Evolutionary conservation across 805 yeast species (phyloP), one percentile per base, ranked within the genome.

Genomic region (Suhomyces faveliae): DNA sequence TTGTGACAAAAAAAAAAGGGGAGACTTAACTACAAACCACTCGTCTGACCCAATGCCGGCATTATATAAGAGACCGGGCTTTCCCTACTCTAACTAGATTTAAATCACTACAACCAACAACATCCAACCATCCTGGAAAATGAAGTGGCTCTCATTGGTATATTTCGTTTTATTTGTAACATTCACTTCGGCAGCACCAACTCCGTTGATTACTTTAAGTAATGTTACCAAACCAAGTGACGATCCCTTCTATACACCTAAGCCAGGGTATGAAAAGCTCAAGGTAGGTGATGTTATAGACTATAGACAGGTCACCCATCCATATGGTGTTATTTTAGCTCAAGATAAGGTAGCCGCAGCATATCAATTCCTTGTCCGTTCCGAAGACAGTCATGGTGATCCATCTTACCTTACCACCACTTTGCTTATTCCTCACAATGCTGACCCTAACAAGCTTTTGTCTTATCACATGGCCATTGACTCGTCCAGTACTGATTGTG

Each of bases 381-480:
- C 54, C 2, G 42, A 39, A 5, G 70, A 65, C 41, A 43, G 62
- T 9, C 51, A 50, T 43, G 69, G 68, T 2, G 53, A 61, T 17
- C 58, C 69, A 5, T 51, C 51, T 8, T 65, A 61, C 2, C 50
- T 61, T 13, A 61, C 60, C 1, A 49, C 68, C 21, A 65, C 70
- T 1, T 42, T 67, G 6, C 53, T 67, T 19, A 60, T 62, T 50
- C 72, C 72, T 6, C 55, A 45, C 43, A 64, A 65, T 45, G 60
- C 66, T 4, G 60, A 64, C 50, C 52, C 61, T 3, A 33, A 53
- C 17, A 62, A 63, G 46, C 47, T 67, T 13, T 47, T 65, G 5
- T 57, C 64, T 22, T 64, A 64, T 48, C 68, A 64, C 44, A 50
- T 56, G 12, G 66, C 64, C 12, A 59, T 66, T 49, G 71, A 67